Conservation (phyloP, 2,329 filamentous ascomycete species). For the Cercospora berteroae region DNA sequence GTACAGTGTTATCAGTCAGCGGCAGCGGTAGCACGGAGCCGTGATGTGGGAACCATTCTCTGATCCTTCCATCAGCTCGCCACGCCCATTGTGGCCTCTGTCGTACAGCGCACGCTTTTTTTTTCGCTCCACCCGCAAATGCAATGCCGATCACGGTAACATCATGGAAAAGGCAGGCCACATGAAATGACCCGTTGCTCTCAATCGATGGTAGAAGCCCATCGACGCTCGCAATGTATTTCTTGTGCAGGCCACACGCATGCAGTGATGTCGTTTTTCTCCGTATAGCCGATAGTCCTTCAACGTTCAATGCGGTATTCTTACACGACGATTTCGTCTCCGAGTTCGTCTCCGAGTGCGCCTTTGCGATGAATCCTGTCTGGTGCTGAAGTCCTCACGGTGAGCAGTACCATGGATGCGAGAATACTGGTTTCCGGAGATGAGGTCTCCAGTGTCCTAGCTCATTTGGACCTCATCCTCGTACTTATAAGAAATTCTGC, state of each 20-base stretch:
- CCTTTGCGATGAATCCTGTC: not conserved
- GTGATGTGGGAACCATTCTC: not conserved
- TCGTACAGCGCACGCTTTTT: not conserved
- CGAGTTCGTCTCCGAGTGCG: not conserved
- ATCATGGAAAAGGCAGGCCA: not conserved
- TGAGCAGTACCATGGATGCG: not conserved
- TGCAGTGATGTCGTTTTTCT: not conserved
- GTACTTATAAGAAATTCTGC: constrained; percentile 28
- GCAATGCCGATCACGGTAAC: not conserved
- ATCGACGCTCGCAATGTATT: not conserved
- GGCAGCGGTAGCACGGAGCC: not conserved
- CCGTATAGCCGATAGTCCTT: not conserved
- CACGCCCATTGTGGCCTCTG: not conserved
- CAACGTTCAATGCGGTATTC: not conserved
- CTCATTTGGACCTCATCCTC: constrained; percentile 50
- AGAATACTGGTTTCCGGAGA: not conserved
- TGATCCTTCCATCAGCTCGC: not conserved
- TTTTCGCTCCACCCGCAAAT: not conserved
- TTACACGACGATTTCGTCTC: not conserved
- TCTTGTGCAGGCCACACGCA: not conserved
- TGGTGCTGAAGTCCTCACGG: not conserved
- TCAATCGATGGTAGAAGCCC: not conserved
- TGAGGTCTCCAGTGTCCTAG: not conserved
- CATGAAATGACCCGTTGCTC: not conserved
- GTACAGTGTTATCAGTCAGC: not conserved